Percentiles rank a stretch among this genome's conserved stretches.
These are phyloP conservation scores for Rhodotorula mucilaginosa DNA, from an alignment of 1,284 basidiomycete species.

Conservation along the genomic window DNA sequence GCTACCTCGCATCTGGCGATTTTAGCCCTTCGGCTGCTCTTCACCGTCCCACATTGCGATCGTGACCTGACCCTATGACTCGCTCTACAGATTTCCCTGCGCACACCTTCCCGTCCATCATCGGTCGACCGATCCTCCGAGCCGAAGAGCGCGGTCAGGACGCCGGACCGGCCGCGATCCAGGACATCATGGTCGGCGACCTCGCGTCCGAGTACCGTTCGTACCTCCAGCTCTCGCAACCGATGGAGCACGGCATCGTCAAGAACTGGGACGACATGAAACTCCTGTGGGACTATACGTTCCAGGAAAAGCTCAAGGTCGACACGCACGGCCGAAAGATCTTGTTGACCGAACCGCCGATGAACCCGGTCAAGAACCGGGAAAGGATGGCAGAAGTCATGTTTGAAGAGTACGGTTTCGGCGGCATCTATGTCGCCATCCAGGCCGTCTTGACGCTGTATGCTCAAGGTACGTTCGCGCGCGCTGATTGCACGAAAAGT, in stretches of 20 bases:
- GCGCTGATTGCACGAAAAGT: neutral
- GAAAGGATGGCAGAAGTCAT: conserved; percentile 96
- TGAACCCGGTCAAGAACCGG: conserved; percentile 94
- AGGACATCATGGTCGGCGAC: conserved; percentile 77
- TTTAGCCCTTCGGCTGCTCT: neutral
- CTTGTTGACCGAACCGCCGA: conserved; percentile 96
- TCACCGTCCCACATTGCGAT: no score
- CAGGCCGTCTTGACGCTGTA: conserved; percentile 98
- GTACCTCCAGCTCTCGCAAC: conserved; percentile 93
- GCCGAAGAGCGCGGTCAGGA: conserved; percentile 83
- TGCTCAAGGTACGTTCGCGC: conserved; percentile 73
- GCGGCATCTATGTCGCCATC: conserved; percentile 94
- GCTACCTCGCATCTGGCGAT: neutral
- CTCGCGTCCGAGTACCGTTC: conserved; percentile 83
- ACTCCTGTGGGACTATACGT: conserved; percentile 97
- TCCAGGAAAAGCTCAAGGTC: conserved; percentile 88
- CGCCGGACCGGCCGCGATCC: conserved; percentile 62
- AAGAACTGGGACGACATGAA: conserved; percentile 99
- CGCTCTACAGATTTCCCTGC: conserved; percentile 74
- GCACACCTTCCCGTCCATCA: conserved; percentile 94
- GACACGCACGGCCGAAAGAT: conserved; percentile 86
- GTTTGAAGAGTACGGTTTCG: conserved; percentile 98
- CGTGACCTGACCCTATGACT: no score
- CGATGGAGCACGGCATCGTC: conserved; percentile 99
- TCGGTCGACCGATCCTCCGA: conserved; percentile 93